A percentile compares a stretch with the other conserved stretches of the same genome.
Evolutionary conservation across 352 stramenopile genomes (phyloP).

Genomic region (Globisporangium mamillatum): DNA sequence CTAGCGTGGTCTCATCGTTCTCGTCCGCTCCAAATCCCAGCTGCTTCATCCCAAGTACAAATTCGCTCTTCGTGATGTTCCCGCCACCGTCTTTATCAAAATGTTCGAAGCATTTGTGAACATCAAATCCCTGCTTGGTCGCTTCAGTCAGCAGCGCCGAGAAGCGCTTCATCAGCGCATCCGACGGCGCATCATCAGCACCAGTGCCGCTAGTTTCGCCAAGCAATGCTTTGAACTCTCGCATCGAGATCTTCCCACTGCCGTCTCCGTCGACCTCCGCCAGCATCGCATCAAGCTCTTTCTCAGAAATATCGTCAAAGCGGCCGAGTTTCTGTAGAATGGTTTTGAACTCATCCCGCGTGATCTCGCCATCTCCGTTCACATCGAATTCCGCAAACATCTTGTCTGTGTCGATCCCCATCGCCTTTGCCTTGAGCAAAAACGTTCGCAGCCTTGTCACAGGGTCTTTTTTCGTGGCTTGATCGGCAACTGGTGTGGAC

Average conservation of each 20-base stretch:
- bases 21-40: constrained; percentile 35
- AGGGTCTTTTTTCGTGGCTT: not conserved
- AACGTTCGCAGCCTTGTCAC: constrained; percentile 24
- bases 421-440: constrained; percentile 31
- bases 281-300: constrained; percentile 47
- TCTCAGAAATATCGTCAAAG: constrained; percentile 40
- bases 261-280: constrained; percentile 42
- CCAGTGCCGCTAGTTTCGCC: not conserved
- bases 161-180: constrained; percentile 35
- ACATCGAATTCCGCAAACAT: constrained; percentile 75
- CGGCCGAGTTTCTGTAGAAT: constrained; percentile 46
- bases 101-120: constrained; percentile 67
- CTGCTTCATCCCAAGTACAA: constrained; percentile 50
- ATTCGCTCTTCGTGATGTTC: constrained; percentile 58
- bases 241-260: constrained; percentile 55
- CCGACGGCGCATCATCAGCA: not conserved
- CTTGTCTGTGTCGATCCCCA: constrained; percentile 42
- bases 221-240: constrained; percentile 55
- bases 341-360: constrained; percentile 44
- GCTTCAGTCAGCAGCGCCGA: constrained; percentile 42
- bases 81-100: constrained; percentile 85
- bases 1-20: constrained; percentile 26
- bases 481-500: not conserved
- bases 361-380: constrained; percentile 55
- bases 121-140: constrained; percentile 41